Evolutionary conservation across 129 eudicot species (phyloP).

Genomic region (Lonicera japonica): DNA sequence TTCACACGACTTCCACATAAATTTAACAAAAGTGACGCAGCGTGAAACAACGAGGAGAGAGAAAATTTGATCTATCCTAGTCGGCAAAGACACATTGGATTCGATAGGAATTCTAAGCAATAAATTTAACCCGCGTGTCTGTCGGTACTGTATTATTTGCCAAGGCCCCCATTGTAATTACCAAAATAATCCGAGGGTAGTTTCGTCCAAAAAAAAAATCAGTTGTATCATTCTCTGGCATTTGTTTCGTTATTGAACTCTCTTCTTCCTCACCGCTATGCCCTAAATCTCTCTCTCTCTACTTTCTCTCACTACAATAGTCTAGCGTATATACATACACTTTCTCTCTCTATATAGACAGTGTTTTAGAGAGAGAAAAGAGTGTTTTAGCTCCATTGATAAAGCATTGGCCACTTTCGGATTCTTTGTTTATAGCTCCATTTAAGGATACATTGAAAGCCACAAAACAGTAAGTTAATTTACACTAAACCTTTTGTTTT

Average conservation of each 20-base stretch:
- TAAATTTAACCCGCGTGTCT: slow-evolving; percentile 10
- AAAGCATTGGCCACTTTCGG: too few relatives aligned
- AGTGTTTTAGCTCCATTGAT: too few relatives aligned
- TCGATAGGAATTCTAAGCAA: too few relatives aligned
- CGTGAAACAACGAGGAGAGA: too few relatives aligned
- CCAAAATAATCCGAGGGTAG: too few relatives aligned
- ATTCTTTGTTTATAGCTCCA: too few relatives aligned
- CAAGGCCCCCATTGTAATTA: neutral
- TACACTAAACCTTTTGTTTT: neutral
- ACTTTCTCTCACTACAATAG: neutral
- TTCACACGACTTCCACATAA: too few relatives aligned
- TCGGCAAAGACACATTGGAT: too few relatives aligned
- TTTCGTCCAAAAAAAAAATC: too few relatives aligned
- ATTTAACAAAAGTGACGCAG: too few relatives aligned
- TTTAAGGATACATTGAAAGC: neutral
- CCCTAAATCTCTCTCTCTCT: neutral
- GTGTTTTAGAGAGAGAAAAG: neutral
- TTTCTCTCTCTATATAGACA: neutral
- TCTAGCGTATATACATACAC: too few relatives aligned
- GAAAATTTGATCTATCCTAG: too few relatives aligned
- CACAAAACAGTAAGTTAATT: slow-evolving; percentile 8
- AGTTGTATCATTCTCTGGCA: neutral
- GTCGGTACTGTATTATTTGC: slow-evolving; percentile 12
- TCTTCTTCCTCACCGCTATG: neutral
- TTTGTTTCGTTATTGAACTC: neutral